A percentile compares a stretch with the other conserved stretches of the same genome.
These are phyloP conservation scores for Neurospora terricola DNA, from an alignment of 495 filamentous ascomycete species.

Conservation along the genomic window DNA sequence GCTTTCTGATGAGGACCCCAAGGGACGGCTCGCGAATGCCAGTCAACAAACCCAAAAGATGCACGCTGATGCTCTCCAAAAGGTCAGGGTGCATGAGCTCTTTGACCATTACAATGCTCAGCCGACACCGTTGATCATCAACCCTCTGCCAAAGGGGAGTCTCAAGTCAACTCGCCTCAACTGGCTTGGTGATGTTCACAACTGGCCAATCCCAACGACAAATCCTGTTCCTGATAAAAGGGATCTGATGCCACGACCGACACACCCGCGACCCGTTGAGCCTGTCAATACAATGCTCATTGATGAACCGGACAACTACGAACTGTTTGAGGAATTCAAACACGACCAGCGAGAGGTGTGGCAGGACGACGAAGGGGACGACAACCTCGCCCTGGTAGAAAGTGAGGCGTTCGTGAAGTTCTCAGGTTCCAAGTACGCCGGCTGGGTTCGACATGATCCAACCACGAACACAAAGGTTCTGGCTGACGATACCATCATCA, in stretches of 20 bases:
- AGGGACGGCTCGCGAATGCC: slow-evolving; percentile 10
- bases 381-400: slow-evolving; percentile 9
- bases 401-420: slow-evolving; percentile 4
- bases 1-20: slow-evolving; percentile 11
- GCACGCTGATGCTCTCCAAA: slow-evolving; percentile 14
- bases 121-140: slow-evolving; percentile 4
- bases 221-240: background rate
- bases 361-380: background rate
- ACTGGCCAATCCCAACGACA: slow-evolving; percentile 8
- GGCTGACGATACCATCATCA: slow-evolving; percentile 4
- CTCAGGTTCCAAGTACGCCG: background rate
- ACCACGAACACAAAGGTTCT: slow-evolving; percentile 4
- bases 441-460: slow-evolving; percentile 2
- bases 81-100: slow-evolving; percentile 14
- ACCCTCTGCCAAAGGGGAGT: slow-evolving; percentile 1
- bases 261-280: background rate
- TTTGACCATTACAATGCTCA: slow-evolving; percentile 18
- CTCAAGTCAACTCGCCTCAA: slow-evolving; percentile 13
- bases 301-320: background rate
- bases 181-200: slow-evolving; percentile 5
- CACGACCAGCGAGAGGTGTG: background rate
- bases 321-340: background rate
- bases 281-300: slow-evolving; percentile 10
- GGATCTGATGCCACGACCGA: slow-evolving; percentile 3
- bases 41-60: slow-evolving; percentile 6